A percentile compares a stretch with the other conserved stretches of the same genome.
These are phyloP conservation scores for Rhizopus delemar DNA, from an alignment of 371 early-diverging fungal genomes.

Conservation along the genomic window DNA sequence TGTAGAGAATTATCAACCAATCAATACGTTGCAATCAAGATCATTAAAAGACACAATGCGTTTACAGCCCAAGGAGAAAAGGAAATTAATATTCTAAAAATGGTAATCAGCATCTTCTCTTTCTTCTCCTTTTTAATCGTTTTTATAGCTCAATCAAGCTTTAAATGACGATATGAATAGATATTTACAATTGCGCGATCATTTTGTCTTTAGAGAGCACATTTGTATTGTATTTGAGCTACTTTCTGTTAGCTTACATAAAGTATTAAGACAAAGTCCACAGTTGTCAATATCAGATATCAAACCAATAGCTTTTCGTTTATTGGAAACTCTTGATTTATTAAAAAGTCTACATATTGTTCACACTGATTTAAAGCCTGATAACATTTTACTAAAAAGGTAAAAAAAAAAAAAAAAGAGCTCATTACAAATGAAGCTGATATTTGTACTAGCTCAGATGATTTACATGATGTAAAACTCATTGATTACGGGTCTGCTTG, in stretches of 20 bases:
- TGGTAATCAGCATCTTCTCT: conserved; percentile 40
- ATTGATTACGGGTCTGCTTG: conserved; percentile 98
- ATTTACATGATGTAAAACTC: conserved; percentile 88
- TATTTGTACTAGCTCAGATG: conserved; percentile 44
- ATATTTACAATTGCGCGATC: conserved; percentile 79
- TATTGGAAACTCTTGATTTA: conserved; percentile 84
- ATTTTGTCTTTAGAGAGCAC: conserved; percentile 88
- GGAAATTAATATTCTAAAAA: conserved; percentile 88
- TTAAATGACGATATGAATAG: conserved; percentile 61
- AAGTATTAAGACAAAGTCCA: conserved; percentile 80
- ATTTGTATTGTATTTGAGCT: conserved; percentile 95
- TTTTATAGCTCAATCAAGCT: conserved; percentile 57
- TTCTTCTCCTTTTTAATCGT: background rate
- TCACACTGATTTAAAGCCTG: conserved; percentile 99
- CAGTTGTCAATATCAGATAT: conserved; percentile 86
- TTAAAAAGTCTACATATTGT: conserved; percentile 85
- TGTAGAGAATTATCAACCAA: conserved; percentile 84
- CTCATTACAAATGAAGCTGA: background rate
- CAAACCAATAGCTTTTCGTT: conserved; percentile 80
- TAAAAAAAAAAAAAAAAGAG: conserved; percentile 26
- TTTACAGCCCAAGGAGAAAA: conserved; percentile 92
- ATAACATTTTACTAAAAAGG: conserved; percentile 92
- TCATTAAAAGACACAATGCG: conserved; percentile 92
- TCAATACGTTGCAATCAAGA: conserved; percentile 92
- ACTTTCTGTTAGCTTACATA: conserved; percentile 91